Conservation (phyloP, 1,284 basidiomycete genomes). For the Ceratobasidium sp. region DNA sequence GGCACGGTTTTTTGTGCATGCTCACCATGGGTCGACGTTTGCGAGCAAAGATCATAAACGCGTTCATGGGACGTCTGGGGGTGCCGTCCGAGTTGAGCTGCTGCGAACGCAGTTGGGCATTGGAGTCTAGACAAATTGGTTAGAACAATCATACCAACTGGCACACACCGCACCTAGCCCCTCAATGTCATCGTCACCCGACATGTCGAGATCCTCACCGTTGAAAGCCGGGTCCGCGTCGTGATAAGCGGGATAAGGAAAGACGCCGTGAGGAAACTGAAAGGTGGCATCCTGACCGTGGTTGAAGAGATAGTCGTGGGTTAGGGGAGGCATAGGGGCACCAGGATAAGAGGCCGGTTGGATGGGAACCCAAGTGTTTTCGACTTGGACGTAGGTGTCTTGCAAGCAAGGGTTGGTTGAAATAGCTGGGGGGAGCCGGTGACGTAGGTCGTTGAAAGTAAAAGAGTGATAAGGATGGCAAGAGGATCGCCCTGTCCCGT, state of each 20-base stretch:
- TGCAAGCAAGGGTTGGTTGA: conserved; percentile 2
- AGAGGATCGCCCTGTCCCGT: conserved; percentile 8
- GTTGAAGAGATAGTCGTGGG: conserved; percentile 30
- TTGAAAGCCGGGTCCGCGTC: conserved; percentile 12
- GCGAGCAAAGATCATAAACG: conserved; percentile 90
- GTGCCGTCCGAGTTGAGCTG: conserved; percentile 85
- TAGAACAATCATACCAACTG: neutral
- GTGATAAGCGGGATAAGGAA: conserved; percentile 15
- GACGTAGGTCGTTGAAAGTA: conserved; percentile 43
- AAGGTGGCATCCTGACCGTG: conserved; percentile 39
- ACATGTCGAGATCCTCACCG: conserved; percentile 32
- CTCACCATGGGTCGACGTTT: conserved; percentile 45
- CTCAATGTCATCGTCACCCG: conserved; percentile 38
- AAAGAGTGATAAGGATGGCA: conserved; percentile 34
- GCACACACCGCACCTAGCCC: conserved; percentile 5
- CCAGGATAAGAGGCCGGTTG: neutral
- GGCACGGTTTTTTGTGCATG: neutral
- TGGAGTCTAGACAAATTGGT: conserved; percentile 24
- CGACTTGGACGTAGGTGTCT: conserved; percentile 19
- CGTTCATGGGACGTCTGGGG: conserved; percentile 90
- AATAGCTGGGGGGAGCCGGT: conserved; percentile 30
- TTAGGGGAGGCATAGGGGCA: conserved; percentile 4
- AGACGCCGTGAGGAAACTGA: conserved; percentile 28
- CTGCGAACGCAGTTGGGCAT: conserved; percentile 59
- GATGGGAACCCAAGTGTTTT: neutral